Base-by-base conservation (phyloP, 345 rosid genomes). In the Adansonia digitata region DNA sequence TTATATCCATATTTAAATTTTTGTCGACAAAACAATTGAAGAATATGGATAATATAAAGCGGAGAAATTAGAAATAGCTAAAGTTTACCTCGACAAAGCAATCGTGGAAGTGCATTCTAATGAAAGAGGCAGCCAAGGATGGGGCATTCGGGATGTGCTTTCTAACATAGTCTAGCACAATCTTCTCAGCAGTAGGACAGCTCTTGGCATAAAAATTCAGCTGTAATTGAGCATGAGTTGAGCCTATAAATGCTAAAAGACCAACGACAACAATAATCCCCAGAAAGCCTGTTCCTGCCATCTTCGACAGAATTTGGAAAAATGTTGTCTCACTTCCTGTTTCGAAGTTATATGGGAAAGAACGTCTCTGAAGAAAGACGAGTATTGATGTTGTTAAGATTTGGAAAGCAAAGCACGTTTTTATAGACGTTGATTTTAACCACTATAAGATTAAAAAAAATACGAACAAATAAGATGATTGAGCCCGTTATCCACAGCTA, bases 91-190 rank as follows among this genome's bases (percentile, higher is more conserved):
- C 73, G 56, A 92, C 97, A 48, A 94, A 91, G 77, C 95, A 94
- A 76, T 94, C 97, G 76, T 94, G 98, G 79, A 92, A 94, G 62
- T 92, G 88, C 98, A 89, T 92, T 81, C 98, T 86, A 11, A 92
- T 43, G 49, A 92, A 80, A 26, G 95, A 26, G 8, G 97, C 98
- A 10, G 97, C 93, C 15, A 92, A 51, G 39, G 97, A 91, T 29
- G 94, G 95, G 29, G 89, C 93, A 77, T 81, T 87, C 34, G 80
- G 89, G 73, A 94, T 84, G 76, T 87, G 92, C 40, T 83, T 17
- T 62, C 84, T 75, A 34, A 94, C 91, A 65, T 64, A 86, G 35
- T 85, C 91, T n/a, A 22, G 81, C 29, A 89, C 86, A 53, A 88
- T 91, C 71, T 80, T 81, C 80, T 94, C 97, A 7, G 97, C 97